Conservation (phyloP, 257 asterid genomes). For the Fraxinus cuspidata region DNA sequence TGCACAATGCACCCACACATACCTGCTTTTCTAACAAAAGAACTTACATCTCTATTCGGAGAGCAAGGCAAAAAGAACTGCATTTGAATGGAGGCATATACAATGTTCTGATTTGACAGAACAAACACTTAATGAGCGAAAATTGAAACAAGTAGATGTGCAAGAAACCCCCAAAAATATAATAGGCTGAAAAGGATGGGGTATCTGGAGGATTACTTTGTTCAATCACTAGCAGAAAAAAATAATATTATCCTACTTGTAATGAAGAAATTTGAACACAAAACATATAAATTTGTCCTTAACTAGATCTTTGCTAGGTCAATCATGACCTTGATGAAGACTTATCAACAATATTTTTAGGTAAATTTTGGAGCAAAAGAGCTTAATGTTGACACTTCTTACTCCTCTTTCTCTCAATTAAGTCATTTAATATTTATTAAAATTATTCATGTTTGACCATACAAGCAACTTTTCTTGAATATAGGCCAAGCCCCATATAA, state of each 20-base stretch:
- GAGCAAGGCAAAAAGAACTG: not conserved
- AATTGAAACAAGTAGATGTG: not conserved
- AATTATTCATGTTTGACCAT: not conserved
- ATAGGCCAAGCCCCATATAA: slow-evolving; percentile 81
- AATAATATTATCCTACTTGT: not conserved
- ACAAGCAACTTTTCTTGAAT: slow-evolving; percentile 9
- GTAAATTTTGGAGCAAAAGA: not conserved
- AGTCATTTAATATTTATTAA: not conserved
- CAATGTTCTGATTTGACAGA: not conserved
- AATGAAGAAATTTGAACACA: not conserved
- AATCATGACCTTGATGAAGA: not conserved
- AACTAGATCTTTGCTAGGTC: not conserved
- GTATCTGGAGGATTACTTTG: not conserved
- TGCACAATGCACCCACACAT: not conserved
- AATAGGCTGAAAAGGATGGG: not conserved
- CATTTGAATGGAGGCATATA: not conserved
- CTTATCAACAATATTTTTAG: not conserved
- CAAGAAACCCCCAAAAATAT: not conserved
- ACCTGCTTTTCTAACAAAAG: not conserved
- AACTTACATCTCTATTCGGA: not conserved
- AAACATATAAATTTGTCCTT: not conserved
- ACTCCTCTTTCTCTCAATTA: slow-evolving; percentile 1
- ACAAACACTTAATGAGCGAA: not conserved
- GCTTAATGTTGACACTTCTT: not conserved
- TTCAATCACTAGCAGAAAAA: not conserved